Evolutionary conservation across 116 monocot genomes (phyloP).

Genomic region (Iris pallida): DNA sequence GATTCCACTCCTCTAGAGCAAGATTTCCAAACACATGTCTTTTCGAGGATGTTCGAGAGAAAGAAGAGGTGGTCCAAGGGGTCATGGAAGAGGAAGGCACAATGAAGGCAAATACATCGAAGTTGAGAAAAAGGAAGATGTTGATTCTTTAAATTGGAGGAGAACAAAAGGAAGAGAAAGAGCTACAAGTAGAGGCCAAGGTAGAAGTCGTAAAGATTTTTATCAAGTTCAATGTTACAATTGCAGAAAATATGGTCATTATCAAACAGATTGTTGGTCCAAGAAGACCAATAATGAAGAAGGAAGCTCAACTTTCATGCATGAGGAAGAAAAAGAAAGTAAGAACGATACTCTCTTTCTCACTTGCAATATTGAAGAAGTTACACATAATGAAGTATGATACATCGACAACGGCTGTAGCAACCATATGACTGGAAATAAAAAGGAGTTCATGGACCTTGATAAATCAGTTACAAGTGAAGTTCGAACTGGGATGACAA

Average conservation of each 20-base stretch:
- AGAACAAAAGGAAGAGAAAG: constrained; percentile 1
- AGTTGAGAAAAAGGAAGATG: neutral
- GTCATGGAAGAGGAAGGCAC: constrained; percentile 1
- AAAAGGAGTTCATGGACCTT: neutral
- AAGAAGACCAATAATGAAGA: too few species aligned
- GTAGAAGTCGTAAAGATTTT: too few species aligned
- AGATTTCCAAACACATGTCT: constrained; percentile 3
- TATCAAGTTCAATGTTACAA: too few species aligned
- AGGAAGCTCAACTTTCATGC: too few species aligned
- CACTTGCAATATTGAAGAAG: neutral
- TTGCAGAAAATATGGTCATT: too few species aligned
- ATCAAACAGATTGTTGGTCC: too few species aligned
- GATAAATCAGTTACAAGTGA: neutral
- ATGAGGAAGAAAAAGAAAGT: too few species aligned
- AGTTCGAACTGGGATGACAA: constrained; percentile 7
- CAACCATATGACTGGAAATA: constrained; percentile 8
- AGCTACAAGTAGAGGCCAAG: too few species aligned
- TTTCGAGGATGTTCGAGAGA: neutral
- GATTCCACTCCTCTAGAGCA: constrained; percentile 13
- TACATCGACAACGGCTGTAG: constrained; percentile 11
- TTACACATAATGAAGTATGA: constrained; percentile 1
- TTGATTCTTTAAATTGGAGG: neutral
- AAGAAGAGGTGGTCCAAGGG: neutral
- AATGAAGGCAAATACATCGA: neutral
- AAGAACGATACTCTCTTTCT: constrained; percentile 8